Percentiles rank a stretch among this genome's conserved stretches.
These are phyloP conservation scores for Coniosporium apollinis DNA, from an alignment of 495 filamentous ascomycete genomes.

Conservation along the genomic window DNA sequence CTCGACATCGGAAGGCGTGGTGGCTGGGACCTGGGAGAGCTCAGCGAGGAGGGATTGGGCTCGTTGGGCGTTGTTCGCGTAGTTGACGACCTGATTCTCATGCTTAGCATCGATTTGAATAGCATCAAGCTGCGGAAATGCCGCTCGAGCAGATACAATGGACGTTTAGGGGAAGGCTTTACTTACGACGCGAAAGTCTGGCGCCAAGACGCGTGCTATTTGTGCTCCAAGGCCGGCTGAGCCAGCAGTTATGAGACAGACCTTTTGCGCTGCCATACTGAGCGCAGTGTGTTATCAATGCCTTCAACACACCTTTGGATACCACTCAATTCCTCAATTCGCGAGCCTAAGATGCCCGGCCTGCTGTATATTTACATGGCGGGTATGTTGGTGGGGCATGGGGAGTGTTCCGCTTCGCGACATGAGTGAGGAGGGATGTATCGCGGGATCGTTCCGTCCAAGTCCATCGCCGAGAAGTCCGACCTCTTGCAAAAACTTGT, in stretches of 20 bases:
- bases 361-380: too few relatives aligned
- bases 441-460: too few relatives aligned
- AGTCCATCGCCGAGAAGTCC: too few relatives aligned
- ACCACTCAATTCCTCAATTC: too few relatives aligned
- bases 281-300: too few relatives aligned
- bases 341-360: too few relatives aligned
- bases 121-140: neutral
- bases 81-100: slow-evolving; percentile 31
- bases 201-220: slow-evolving; percentile 31
- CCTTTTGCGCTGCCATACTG: slow-evolving; percentile 26
- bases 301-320: too few relatives aligned
- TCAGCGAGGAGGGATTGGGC: slow-evolving; percentile 29
- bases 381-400: too few relatives aligned
- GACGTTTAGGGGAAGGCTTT: neutral
- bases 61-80: slow-evolving; percentile 27
- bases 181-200: slow-evolving; percentile 28
- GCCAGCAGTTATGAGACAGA: slow-evolving; percentile 38
- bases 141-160: too few relatives aligned
- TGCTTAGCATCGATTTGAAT: neutral
- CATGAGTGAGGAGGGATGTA: too few relatives aligned
- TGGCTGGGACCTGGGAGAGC: slow-evolving; percentile 18
- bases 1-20: slow-evolving; percentile 2
- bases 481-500: too few relatives aligned
- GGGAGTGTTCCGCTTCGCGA: too few relatives aligned
- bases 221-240: slow-evolving; percentile 40